Evolutionary conservation across 2,329 filamentous ascomycete species (phyloP).

Genomic region (Penicillium fuscoglaucum): DNA sequence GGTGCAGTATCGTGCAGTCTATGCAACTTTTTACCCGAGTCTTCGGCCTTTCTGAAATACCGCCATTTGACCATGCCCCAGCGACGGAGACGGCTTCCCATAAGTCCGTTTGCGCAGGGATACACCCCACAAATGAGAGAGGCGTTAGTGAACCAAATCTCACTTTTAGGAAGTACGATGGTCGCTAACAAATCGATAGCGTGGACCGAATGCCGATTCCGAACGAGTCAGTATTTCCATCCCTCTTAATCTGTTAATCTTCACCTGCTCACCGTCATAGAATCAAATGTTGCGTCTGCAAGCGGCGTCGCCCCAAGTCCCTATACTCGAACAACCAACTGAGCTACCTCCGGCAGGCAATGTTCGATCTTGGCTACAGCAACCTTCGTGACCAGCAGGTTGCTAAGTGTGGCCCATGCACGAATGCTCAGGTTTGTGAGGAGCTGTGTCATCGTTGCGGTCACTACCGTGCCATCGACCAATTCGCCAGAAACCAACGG

Average conservation of each 20-base stretch:
- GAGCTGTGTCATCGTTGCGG: constrained; percentile 6
- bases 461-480: constrained; percentile 3
- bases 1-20: not conserved
- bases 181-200: not conserved
- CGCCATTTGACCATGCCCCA: not conserved
- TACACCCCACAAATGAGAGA: not conserved
- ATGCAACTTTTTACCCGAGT: not conserved
- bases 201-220: not conserved
- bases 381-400: not conserved
- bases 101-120: not conserved
- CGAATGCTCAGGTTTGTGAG: constrained; percentile 1
- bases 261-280: not conserved
- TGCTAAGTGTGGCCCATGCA: constrained; percentile 8
- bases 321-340: constrained; percentile 7
- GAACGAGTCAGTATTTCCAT: constrained; percentile 1
- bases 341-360: constrained; percentile 4
- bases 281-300: constrained; percentile 11
- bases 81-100: not conserved
- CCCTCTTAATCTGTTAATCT: too few species aligned
- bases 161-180: not conserved
- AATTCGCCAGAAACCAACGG: constrained; percentile 11
- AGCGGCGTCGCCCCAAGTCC: not conserved
- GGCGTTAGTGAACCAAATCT: not conserved
- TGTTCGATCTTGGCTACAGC: not conserved
- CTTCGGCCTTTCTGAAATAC: not conserved